These are phyloP conservation scores for Mimosa bimucronata DNA, from an alignment of 306 rosid species.

Conservation along the genomic window DNA sequence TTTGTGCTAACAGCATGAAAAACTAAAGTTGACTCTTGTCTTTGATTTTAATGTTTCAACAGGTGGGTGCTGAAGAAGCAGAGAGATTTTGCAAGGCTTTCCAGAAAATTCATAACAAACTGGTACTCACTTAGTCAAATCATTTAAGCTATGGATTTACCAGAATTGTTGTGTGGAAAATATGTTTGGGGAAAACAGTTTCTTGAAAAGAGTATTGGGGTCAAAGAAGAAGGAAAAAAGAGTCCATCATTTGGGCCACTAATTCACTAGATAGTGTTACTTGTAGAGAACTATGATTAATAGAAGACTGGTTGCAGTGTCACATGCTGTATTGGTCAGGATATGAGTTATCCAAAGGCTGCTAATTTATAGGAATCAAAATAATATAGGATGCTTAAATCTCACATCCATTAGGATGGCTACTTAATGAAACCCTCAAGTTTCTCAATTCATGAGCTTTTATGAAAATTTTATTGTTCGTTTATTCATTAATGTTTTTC, in stretches of 20 bases:
- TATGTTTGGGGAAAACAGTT: neutral
- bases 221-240: neutral
- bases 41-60: constrained; percentile 41
- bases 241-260: neutral
- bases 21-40: constrained; percentile 24
- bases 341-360: too few relatives aligned
- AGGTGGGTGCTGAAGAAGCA: constrained; percentile 71
- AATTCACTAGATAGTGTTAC: neutral
- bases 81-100: constrained; percentile 81
- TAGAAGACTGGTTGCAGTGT: neutral
- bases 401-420: neutral
- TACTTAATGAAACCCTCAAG: neutral
- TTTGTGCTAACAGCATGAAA: neutral
- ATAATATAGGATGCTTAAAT: neutral
- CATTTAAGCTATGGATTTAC: constrained; percentile 13
- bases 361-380: neutral
- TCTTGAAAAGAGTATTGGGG: neutral
- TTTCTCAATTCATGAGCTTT: neutral
- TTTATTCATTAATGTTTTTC: constrained; percentile 9
- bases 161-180: neutral
- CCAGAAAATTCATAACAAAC: constrained; percentile 66
- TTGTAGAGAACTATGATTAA: neutral
- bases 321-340: neutral
- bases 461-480: neutral
- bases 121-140: constrained; percentile 51